Percentiles rank a stretch among this genome's conserved stretches.
These are phyloP conservation scores for Aspergillus sp. DNA, from an alignment of 2,329 filamentous ascomycete species.

Conservation along the genomic window DNA sequence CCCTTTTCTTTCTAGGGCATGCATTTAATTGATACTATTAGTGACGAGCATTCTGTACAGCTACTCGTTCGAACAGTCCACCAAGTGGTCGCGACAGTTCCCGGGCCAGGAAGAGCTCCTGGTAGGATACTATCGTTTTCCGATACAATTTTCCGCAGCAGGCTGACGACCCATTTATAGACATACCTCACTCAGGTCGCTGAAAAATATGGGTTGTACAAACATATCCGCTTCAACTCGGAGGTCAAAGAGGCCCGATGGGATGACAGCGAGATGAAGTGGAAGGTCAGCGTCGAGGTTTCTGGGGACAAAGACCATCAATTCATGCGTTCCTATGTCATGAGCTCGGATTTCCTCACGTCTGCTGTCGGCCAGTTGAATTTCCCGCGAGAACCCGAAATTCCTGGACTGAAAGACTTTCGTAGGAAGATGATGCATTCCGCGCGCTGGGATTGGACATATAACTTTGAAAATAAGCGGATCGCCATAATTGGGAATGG, in stretches of 20 bases:
- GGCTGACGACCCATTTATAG: background rate
- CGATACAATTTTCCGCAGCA: background rate
- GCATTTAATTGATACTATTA: conserved; percentile 5
- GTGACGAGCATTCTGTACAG: conserved; percentile 58
- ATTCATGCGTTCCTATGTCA: conserved; percentile 52
- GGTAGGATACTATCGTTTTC: conserved; percentile 12
- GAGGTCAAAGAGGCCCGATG: conserved; percentile 54
- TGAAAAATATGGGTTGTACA: conserved; percentile 55
- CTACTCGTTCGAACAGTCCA: conserved; percentile 61
- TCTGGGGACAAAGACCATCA: conserved; percentile 56
- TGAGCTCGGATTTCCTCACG: conserved; percentile 57
- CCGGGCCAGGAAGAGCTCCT: conserved; percentile 62
- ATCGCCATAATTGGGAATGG: conserved; percentile 61
- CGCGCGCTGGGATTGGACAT: conserved; percentile 60
- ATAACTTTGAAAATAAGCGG: conserved; percentile 53
- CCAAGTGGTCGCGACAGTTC: conserved; percentile 58
- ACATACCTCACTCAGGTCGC: conserved; percentile 55
- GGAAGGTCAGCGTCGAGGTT: conserved; percentile 51
- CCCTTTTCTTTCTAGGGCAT: background rate
- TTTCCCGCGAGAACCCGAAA: conserved; percentile 50
- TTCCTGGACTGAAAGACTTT: conserved; percentile 51
- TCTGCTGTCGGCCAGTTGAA: conserved; percentile 62
- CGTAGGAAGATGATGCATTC: conserved; percentile 57
- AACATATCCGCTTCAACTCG: conserved; percentile 59
- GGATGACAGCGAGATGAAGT: conserved; percentile 54